Evolutionary conservation across 176 grass and related monocot species (phyloP).

Genomic region (Phyllostachys edulis): DNA sequence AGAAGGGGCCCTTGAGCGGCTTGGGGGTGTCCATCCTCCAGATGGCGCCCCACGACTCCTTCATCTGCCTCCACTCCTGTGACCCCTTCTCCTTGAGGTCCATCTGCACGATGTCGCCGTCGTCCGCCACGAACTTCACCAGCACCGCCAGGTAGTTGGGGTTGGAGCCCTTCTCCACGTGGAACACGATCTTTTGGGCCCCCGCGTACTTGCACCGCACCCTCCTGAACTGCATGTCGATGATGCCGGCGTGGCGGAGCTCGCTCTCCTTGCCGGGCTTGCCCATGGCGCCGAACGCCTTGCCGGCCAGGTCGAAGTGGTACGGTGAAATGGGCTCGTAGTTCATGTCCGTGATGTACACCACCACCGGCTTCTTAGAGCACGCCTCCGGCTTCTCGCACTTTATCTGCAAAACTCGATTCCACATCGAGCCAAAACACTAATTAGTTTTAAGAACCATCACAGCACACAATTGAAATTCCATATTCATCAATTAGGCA

Average conservation of each 20-base stretch:
- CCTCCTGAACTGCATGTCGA: constrained; percentile 61
- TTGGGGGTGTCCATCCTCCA: constrained; percentile 50
- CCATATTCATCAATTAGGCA: background rate
- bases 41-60: constrained; percentile 59
- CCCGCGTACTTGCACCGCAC: constrained; percentile 55
- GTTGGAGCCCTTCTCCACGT: constrained; percentile 55
- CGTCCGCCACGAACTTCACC: constrained; percentile 59
- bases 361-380: constrained; percentile 37
- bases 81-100: constrained; percentile 39
- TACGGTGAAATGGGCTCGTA: constrained; percentile 54
- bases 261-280: constrained; percentile 39
- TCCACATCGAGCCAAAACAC: background rate
- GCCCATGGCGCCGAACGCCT: constrained; percentile 63
- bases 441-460: too few relatives aligned
- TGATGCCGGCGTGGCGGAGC: constrained; percentile 58
- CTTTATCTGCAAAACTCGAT: constrained; percentile 34
- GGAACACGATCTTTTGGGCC: constrained; percentile 66
- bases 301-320: constrained; percentile 79
- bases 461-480: background rate
- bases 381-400: constrained; percentile 43
- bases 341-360: constrained; percentile 72
- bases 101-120: constrained; percentile 61
- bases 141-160: constrained; percentile 60
- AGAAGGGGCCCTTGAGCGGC: constrained; percentile 53
- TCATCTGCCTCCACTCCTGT: constrained; percentile 46